Evolutionary conservation across 305 asterid species (phyloP).

Genomic region (Caryopteris hybrid): DNA sequence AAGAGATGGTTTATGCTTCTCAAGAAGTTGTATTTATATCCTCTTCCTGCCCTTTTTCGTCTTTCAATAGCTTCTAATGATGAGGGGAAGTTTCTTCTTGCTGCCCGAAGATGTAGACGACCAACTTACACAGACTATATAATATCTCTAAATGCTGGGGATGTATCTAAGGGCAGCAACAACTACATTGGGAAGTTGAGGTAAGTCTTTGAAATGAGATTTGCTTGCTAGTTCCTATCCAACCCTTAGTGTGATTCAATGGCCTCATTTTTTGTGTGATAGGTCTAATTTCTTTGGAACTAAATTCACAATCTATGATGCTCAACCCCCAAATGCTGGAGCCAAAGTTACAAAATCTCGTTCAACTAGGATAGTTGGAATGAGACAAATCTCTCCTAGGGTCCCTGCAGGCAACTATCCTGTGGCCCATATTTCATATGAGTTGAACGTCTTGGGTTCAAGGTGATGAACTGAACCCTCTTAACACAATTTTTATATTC

Average conservation of each 20-base stretch:
- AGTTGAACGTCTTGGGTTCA: conserved; percentile 80
- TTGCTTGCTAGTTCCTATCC: background rate
- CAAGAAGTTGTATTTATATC: background rate
- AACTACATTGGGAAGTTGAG: conserved; percentile 83
- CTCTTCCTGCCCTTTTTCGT: background rate
- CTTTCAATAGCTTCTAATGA: conserved; percentile 70
- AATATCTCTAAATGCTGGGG: conserved; percentile 73
- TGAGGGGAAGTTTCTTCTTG: conserved; percentile 87
- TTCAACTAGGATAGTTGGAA: conserved; percentile 63
- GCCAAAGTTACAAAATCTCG: conserved; percentile 63
- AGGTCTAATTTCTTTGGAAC: conserved; percentile 97
- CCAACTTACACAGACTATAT: conserved; percentile 82
- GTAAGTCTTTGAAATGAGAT: conserved; percentile 23
- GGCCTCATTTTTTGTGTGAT: conserved; percentile 19
- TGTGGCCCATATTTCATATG: conserved; percentile 80
- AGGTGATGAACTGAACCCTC: conserved; percentile 44
- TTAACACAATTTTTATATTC: background rate
- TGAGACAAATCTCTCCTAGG: conserved; percentile 76
- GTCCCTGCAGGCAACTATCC: conserved; percentile 85
- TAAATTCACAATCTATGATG: conserved; percentile 83
- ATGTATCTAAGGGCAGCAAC: conserved; percentile 69
- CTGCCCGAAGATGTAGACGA: conserved; percentile 84
- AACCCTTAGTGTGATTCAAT: background rate
- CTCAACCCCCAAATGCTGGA: conserved; percentile 68
- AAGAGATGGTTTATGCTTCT: background rate